Conservation (phyloP, 495 filamentous ascomycete genomes). For the Aspergillus avenaceus region DNA sequence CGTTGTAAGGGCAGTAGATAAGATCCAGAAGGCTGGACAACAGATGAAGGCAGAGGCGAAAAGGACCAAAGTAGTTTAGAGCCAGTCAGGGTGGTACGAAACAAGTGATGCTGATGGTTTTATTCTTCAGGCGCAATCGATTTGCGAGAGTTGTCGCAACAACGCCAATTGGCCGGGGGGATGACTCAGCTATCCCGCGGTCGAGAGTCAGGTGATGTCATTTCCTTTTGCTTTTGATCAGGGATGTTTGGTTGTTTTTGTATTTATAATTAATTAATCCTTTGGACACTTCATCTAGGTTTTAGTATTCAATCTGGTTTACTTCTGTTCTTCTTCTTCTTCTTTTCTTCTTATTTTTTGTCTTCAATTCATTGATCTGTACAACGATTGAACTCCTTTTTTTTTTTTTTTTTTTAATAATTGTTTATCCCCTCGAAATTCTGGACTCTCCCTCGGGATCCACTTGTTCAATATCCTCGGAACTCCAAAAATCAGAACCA, state of each 20-base stretch:
- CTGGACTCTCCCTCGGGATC: slow-evolving; percentile 5
- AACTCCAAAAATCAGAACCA: neutral
- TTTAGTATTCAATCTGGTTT: no score
- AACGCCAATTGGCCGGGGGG: slow-evolving; percentile 10
- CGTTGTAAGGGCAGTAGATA: neutral
- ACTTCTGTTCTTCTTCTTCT: neutral
- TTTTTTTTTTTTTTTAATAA: neutral
- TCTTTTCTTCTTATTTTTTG: neutral
- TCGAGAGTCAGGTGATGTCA: slow-evolving; percentile 25
- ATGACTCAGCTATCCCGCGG: slow-evolving; percentile 15
- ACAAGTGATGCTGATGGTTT: neutral
- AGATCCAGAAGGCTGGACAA: neutral
- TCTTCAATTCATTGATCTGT: no score
- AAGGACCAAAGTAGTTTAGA: neutral
- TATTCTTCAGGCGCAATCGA: slow-evolving; percentile 16
- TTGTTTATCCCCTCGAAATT: neutral
- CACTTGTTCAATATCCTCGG: slow-evolving; percentile 4
- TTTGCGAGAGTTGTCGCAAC: slow-evolving; percentile 7
- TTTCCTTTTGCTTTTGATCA: no score
- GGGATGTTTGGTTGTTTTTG: no score
- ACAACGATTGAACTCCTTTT: neutral
- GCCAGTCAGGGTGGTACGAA: slow-evolving; percentile 1
- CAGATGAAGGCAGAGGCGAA: neutral
- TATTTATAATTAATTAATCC: no score
- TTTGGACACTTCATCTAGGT: no score